Percentiles rank a stretch among this genome's conserved stretches.
These are phyloP conservation scores for Gynostemma pentaphyllum DNA, from an alignment of 306 rosid genomes.

Conservation along the genomic window DNA sequence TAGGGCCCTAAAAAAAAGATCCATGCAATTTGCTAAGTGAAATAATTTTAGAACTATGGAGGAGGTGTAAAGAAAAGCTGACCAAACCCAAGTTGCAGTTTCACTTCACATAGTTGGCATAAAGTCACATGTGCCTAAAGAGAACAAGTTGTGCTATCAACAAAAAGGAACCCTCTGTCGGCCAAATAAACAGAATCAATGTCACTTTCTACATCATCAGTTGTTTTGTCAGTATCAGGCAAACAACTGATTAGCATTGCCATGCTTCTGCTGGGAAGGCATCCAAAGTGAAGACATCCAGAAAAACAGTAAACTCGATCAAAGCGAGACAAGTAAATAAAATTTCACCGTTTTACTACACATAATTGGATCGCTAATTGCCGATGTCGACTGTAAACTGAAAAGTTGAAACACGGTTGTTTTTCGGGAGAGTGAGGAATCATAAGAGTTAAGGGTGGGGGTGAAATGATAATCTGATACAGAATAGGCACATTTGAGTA, in stretches of 20 bases:
- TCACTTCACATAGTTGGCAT: neutral
- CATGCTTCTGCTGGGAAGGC: neutral
- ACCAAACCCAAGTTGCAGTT: constrained; percentile 9
- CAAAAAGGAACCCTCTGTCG: constrained; percentile 8
- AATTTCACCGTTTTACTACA: constrained; percentile 3
- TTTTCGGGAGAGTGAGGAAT: neutral
- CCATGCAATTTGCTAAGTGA: too few species aligned
- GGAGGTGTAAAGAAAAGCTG: neutral
- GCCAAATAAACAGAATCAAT: constrained; percentile 2
- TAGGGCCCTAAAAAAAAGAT: too few species aligned
- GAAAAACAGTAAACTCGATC: neutral
- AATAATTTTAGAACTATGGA: neutral
- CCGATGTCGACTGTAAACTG: neutral
- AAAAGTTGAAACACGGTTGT: neutral
- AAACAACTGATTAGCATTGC: neutral
- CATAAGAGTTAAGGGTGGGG: neutral
- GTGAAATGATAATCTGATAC: constrained; percentile 1
- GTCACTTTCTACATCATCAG: constrained; percentile 5
- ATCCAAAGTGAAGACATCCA: constrained; percentile 1
- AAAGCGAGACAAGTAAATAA: neutral
- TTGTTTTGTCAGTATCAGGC: constrained; percentile 9
- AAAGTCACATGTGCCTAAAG: constrained; percentile 8
- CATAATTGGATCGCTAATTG: constrained; percentile 2
- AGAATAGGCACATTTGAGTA: neutral
- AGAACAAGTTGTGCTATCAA: constrained; percentile 7